Conservation (phyloP, 2,329 filamentous ascomycete species). For the Calonectria hawksworthii region DNA sequence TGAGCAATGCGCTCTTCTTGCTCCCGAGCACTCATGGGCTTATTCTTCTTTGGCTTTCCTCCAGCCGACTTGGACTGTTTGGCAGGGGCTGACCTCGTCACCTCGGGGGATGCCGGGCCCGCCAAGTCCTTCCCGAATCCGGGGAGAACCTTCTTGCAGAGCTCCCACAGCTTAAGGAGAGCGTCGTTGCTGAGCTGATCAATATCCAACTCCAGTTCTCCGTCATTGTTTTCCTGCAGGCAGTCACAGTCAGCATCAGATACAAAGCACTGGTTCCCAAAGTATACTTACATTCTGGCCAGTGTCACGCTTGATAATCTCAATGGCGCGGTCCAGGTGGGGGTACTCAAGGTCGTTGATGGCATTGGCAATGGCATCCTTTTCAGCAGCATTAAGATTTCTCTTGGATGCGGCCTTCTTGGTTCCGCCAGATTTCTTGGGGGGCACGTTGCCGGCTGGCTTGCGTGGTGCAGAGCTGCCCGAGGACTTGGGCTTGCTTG, state of each 20-base stretch:
- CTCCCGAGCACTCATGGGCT: constrained; percentile 80
- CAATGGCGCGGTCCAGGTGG: constrained; percentile 85
- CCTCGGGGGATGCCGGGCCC: constrained; percentile 47
- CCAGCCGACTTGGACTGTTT: constrained; percentile 50
- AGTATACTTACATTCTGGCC: constrained; percentile 75
- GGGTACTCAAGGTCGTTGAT: constrained; percentile 84
- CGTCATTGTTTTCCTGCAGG: constrained; percentile 68
- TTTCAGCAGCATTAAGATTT: constrained; percentile 82
- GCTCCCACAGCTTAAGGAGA: constrained; percentile 64
- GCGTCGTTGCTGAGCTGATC: constrained; percentile 70
- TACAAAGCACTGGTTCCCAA: neutral
- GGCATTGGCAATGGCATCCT: constrained; percentile 89
- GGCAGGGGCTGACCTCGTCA: constrained; percentile 43
- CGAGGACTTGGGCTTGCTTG: constrained; percentile 67
- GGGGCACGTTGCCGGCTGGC: constrained; percentile 49
- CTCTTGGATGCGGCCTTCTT: constrained; percentile 62
- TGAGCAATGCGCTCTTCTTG: constrained; percentile 76
- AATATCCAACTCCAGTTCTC: constrained; percentile 72
- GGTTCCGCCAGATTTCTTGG: constrained; percentile 54
- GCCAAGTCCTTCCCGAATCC: constrained; percentile 54
- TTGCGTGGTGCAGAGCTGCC: constrained; percentile 58
- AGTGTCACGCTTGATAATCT: constrained; percentile 90
- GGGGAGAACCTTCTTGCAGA: constrained; percentile 59
- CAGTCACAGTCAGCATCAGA: neutral
- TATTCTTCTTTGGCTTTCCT: constrained; percentile 77